Conservation (phyloP, 805 yeast species). For the Ogataea paraovalis region DNA sequence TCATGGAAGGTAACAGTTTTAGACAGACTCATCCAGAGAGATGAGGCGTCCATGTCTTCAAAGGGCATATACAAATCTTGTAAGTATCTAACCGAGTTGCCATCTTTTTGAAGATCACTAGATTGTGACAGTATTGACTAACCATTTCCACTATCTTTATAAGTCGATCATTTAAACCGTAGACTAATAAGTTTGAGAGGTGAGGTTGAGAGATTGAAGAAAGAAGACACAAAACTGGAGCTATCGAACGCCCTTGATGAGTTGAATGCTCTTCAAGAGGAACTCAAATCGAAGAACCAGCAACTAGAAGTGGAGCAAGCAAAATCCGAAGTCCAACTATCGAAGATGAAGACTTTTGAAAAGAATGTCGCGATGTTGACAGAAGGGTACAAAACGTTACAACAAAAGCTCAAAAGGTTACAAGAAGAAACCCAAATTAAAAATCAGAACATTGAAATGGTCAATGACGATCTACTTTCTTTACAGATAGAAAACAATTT, state of each 20-base stretch:
- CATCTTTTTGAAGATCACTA: neutral
- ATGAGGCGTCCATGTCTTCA: conserved; percentile 8
- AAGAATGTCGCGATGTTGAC: conserved; percentile 16
- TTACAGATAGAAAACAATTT: conserved; percentile 48
- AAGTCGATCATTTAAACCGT: conserved; percentile 14
- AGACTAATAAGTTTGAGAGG: conserved; percentile 10
- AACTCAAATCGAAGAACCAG: conserved; percentile 3
- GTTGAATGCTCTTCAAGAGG: conserved; percentile 5
- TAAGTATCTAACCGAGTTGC: conserved; percentile 9
- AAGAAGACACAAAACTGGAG: conserved; percentile 15
- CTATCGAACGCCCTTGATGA: conserved; percentile 11
- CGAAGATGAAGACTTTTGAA: conserved; percentile 10
- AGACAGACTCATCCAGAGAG: conserved; percentile 16
- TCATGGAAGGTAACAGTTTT: conserved; percentile 21
- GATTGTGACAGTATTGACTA: neutral
- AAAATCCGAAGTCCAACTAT: conserved; percentile 6
- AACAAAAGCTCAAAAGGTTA: conserved; percentile 14
- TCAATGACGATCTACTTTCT: conserved; percentile 48
- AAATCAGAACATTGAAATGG: conserved; percentile 42
- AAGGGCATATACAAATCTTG: conserved; percentile 18
- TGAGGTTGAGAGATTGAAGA: conserved; percentile 12
- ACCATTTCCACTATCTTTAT: neutral
- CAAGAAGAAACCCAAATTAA: conserved; percentile 35
- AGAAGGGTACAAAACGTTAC: conserved; percentile 23
- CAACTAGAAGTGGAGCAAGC: conserved; percentile 7